These are phyloP conservation scores for Saturnispora ahearnii DNA, from an alignment of 805 yeast genomes.

Conservation along the genomic window DNA sequence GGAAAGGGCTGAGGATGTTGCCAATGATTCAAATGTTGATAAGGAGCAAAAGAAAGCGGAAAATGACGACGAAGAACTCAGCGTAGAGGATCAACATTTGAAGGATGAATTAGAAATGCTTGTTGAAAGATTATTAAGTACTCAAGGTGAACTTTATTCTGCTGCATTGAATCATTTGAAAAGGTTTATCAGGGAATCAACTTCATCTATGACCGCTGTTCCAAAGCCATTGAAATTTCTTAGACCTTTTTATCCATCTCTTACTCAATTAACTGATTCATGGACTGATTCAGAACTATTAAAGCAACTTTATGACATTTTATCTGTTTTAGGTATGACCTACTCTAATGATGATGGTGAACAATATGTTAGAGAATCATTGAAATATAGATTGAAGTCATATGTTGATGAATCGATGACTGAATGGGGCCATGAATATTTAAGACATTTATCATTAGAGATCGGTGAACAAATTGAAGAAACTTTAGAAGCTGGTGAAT, in stretches of 20 bases:
- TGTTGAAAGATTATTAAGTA: constrained; percentile 66
- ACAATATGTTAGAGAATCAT: constrained; percentile 52
- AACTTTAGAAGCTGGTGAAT: constrained; percentile 26
- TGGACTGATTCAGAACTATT: constrained; percentile 44
- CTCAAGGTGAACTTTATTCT: constrained; percentile 42
- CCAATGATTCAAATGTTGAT: constrained; percentile 3
- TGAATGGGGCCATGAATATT: constrained; percentile 97
- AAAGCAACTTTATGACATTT: constrained; percentile 68
- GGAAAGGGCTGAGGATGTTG: not conserved
- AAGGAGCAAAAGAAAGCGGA: constrained; percentile 13
- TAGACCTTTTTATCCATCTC: constrained; percentile 72
- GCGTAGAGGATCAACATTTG: constrained; percentile 86
- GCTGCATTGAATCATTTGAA: constrained; percentile 65
- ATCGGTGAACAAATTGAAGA: constrained; percentile 81
- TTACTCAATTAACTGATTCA: constrained; percentile 53
- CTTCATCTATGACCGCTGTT: constrained; percentile 98
- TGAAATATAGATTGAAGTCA: constrained; percentile 62
- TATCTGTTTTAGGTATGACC: constrained; percentile 93
- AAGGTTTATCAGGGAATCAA: constrained; percentile 75
- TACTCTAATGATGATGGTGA: constrained; percentile 63
- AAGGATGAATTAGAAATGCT: constrained; percentile 80
- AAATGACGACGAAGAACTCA: constrained; percentile 64
- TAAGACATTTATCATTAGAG: constrained; percentile 91
- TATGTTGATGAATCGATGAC: constrained; percentile 44
- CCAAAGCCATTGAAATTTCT: constrained; percentile 96